Conservation (phyloP, 1,284 basidiomycete species). For the Lentinula novae-zelandiae region DNA sequence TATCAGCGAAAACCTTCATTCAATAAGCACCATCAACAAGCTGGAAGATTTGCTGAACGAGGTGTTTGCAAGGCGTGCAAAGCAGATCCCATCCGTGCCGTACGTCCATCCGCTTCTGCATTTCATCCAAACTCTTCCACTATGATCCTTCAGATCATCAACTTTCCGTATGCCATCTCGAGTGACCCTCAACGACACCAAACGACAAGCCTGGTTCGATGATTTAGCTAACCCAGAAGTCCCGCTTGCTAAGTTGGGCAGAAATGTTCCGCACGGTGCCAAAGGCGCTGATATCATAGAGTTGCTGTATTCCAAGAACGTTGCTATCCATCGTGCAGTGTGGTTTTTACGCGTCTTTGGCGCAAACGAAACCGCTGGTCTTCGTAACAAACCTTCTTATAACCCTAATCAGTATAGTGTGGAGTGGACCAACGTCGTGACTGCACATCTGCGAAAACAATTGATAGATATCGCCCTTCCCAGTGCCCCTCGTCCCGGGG, state of each 20-base stretch:
- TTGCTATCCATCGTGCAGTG: slow-evolving; percentile 83
- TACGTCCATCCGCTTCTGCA: slow-evolving; percentile 7
- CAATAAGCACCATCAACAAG: slow-evolving; percentile 54
- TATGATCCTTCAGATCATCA: slow-evolving; percentile 46
- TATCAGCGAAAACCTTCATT: slow-evolving; percentile 48
- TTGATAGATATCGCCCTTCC: slow-evolving; percentile 82
- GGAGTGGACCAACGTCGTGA: slow-evolving; percentile 88
- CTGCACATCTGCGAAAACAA: slow-evolving; percentile 88
- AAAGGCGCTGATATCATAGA: slow-evolving; percentile 92
- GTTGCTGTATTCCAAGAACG: slow-evolving; percentile 76
- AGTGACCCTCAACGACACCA: slow-evolving; percentile 88
- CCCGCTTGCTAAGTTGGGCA: slow-evolving; percentile 84
- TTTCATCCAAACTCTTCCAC: not conserved
- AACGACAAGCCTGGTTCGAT: slow-evolving; percentile 85
- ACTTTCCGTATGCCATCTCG: slow-evolving; percentile 84
- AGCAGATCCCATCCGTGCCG: slow-evolving; percentile 57
- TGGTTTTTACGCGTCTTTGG: slow-evolving; percentile 96
- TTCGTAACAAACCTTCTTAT: slow-evolving; percentile 69
- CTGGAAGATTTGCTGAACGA: slow-evolving; percentile 81
- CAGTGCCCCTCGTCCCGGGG: slow-evolving; percentile 64
- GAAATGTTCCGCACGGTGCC: slow-evolving; percentile 90
- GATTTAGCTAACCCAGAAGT: slow-evolving; percentile 90
- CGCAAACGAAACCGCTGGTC: slow-evolving; percentile 88
- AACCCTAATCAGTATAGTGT: slow-evolving; percentile 82
- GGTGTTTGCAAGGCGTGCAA: slow-evolving; percentile 64